These are phyloP conservation scores for Boletus edulis DNA, from an alignment of 768 basidiomycete genomes.

Conservation along the genomic window DNA sequence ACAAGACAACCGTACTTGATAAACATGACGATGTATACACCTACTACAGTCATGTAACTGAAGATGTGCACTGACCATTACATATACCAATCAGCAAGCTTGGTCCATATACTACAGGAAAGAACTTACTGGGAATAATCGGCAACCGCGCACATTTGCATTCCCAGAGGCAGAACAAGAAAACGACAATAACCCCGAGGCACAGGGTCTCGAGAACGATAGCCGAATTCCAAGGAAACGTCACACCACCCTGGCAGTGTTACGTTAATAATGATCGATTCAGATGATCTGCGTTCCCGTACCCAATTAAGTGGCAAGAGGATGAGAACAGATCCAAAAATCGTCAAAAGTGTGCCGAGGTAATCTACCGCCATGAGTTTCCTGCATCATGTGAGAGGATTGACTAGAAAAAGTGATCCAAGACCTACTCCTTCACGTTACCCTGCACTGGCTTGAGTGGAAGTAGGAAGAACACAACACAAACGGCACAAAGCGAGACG, in stretches of 20 bases:
- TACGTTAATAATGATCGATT: neutral
- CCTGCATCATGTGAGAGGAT: neutral
- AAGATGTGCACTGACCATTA: conserved; percentile 62
- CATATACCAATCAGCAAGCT: neutral
- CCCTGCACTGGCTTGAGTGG: neutral
- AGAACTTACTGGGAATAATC: conserved; percentile 61
- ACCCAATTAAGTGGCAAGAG: neutral
- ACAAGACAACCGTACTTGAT: conserved; percentile 46
- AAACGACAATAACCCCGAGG: conserved; percentile 40
- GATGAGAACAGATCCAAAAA: neutral
- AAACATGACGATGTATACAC: conserved; percentile 69
- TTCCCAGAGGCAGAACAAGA: conserved; percentile 67
- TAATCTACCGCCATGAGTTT: neutral
- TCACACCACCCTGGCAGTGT: neutral
- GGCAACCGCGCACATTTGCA: conserved; percentile 68
- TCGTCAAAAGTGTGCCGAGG: neutral
- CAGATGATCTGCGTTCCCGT: neutral
- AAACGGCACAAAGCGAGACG: neutral
- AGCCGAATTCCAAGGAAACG: neutral
- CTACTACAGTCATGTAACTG: conserved; percentile 59
- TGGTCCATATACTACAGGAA: neutral
- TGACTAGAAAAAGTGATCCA: neutral
- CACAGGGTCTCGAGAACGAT: neutral
- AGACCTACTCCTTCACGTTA: neutral
- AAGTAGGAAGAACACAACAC: neutral